Conservation (phyloP, 1,284 basidiomycete genomes). For the Rhodotorula sp. region DNA sequence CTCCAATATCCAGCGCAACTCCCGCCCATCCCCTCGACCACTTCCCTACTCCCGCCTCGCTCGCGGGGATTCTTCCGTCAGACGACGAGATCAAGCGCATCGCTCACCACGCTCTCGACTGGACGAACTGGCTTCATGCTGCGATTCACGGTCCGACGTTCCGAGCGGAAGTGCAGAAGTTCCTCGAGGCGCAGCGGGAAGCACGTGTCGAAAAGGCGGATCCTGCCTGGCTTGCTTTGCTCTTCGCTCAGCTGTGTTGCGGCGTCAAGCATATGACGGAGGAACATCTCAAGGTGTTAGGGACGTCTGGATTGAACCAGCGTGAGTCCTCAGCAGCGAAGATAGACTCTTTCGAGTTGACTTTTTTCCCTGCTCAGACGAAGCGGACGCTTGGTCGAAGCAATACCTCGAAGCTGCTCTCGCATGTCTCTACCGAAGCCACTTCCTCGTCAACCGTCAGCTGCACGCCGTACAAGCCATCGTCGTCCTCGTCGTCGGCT, state of each 20-base stretch:
- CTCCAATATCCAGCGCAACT: too few species aligned
- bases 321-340: neutral
- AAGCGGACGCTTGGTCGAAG: conserved; percentile 7
- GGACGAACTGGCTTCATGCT: conserved; percentile 29
- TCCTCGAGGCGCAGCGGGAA: conserved; percentile 9
- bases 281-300: conserved; percentile 3
- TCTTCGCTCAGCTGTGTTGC: conserved; percentile 29
- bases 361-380: neutral
- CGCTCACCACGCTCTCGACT: conserved; percentile 22
- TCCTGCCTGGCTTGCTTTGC: conserved; percentile 29
- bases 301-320: neutral
- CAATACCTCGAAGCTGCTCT: conserved; percentile 12
- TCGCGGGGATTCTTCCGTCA: conserved; percentile 10
- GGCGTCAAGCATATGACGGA: conserved; percentile 30
- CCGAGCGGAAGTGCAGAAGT: conserved; percentile 29
- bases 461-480: conserved; percentile 25
- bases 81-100: conserved; percentile 15
- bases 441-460: conserved; percentile 23
- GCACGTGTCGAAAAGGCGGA: conserved; percentile 10
- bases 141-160: conserved; percentile 27
- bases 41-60: conserved; percentile 3
- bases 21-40: neutral
- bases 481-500: conserved; percentile 15
- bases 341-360: neutral
- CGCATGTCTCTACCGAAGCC: conserved; percentile 21